Conservation (phyloP, 2,329 filamentous ascomycete species). For the Atkinsonella hypoxylon region DNA sequence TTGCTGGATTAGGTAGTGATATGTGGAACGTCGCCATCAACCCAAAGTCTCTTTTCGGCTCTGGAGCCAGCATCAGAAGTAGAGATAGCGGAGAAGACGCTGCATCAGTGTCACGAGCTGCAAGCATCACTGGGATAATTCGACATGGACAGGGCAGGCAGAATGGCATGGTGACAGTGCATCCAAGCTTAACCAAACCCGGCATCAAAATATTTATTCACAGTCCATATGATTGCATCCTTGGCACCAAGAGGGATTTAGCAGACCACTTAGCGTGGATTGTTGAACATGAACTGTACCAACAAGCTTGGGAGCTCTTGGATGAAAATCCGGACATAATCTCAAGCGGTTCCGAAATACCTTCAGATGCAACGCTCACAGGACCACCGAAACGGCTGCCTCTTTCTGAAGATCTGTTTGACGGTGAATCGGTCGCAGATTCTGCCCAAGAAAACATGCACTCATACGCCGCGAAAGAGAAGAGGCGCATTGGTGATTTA, state of each 20-base stretch:
- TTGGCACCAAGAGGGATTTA: conserved; percentile 78
- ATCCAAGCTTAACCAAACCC: conserved; percentile 43
- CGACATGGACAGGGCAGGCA: conserved; percentile 15
- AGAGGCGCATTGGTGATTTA: conserved; percentile 78
- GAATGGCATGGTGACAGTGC: conserved; percentile 25
- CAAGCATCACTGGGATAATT: conserved; percentile 21
- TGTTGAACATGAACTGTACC: conserved; percentile 66
- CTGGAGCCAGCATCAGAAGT: conserved; percentile 63
- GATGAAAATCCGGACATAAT: conserved; percentile 75
- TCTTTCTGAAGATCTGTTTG: conserved; percentile 55
- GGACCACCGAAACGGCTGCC: conserved; percentile 29
- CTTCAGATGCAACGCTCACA: conserved; percentile 26
- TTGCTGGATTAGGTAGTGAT: conserved; percentile 60
- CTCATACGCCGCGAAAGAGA: conserved; percentile 70
- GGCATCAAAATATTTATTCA: conserved; percentile 78
- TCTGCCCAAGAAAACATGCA: conserved; percentile 45
- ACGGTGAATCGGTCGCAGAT: conserved; percentile 48
- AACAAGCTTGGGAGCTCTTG: conserved; percentile 79
- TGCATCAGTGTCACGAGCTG: conserved; percentile 33
- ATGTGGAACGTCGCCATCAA: conserved; percentile 89
- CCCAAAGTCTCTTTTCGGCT: conserved; percentile 76
- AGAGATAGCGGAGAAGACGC: conserved; percentile 47
- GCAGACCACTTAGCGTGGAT: conserved; percentile 81
- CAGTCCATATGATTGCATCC: conserved; percentile 91
- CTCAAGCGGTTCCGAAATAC: conserved; percentile 27